Base-by-base conservation (phyloP, 441 rosid species). In the Metrosideros polymorpha region DNA sequence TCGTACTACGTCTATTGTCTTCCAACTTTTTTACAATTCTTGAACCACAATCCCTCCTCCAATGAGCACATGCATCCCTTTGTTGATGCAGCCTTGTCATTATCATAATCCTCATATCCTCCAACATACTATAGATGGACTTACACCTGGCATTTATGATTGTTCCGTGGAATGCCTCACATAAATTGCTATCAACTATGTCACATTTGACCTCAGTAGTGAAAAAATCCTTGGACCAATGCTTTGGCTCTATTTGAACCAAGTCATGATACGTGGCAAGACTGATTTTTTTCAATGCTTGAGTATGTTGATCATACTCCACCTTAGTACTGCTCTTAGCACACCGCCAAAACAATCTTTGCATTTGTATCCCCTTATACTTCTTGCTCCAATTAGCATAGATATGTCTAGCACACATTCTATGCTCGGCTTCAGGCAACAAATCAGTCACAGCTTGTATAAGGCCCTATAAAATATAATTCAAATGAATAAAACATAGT, bases 141-240 rank as follows among this genome's bases (percentile, higher is more conserved):
- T 57, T 57, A 57, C 63, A 57, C 1, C 0, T 57, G 32, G 8
- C 32, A n/a, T n/a, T 18, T 57, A 27, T n/a, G 18, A 5, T 0
- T 57, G 0, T 52, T 57, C 0, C 0, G 2, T 57, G 12, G 18
- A n/a, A 57, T n/a, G 18, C 14, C 1, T 57, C 32, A n/a, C 4
- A 13, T n/a, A 57, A 27, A 0, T 57, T 27, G n/a, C n/a, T 57
- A 4, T 57, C 8, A n/a, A 57, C 4, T 57, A n/a, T n/a, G 0
- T 57, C 63, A 27, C 4, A n/a, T 57, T 57, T 57, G 0, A n/a
- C 18, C 32, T 57, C 29, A n/a, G 32, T 57, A 27, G 32, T 57
- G 2, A 12, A 57, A 2, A 57, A 57, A 57, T 4, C 18, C 15
- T 2, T 6, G 0, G 2, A n/a, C 63, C 0, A 13, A 8, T 57